These are phyloP conservation scores for Malus hybrid DNA, from an alignment of 331 rosid genomes.

Conservation along the genomic window DNA sequence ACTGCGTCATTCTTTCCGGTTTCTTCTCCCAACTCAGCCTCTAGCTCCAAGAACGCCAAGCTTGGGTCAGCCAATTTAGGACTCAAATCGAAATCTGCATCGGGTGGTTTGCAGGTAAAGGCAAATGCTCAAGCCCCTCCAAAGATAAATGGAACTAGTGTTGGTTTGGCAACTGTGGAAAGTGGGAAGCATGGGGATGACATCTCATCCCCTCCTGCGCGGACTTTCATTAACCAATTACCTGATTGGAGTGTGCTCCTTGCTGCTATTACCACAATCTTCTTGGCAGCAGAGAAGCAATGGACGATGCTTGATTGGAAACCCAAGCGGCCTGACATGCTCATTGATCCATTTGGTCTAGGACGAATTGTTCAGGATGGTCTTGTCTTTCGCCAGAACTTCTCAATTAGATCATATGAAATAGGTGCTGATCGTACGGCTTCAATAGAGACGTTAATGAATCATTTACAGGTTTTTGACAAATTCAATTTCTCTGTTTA, in stretches of 20 bases:
- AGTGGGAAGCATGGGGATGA: conserved; percentile 51
- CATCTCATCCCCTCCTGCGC: conserved; percentile 52
- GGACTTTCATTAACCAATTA: conserved; percentile 88
- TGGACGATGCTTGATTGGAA: conserved; percentile 99
- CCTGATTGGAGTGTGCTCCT: conserved; percentile 99
- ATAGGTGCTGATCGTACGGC: conserved; percentile 99
- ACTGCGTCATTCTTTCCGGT: conserved; percentile 58
- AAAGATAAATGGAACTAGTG: conserved; percentile 62
- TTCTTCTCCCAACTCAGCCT: conserved; percentile 42
- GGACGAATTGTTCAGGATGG: conserved; percentile 97
- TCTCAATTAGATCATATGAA: conserved; percentile 95
- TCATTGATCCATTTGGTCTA: conserved; percentile 71
- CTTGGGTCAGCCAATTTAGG: conserved; percentile 39
- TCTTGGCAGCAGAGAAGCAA: conserved; percentile 98
- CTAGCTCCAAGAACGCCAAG: conserved; percentile 40
- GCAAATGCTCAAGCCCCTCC: conserved; percentile 84
- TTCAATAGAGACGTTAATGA: conserved; percentile 89
- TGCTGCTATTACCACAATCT: conserved; percentile 92
- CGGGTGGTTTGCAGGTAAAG: conserved; percentile 69
- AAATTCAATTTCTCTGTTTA: not conserved
- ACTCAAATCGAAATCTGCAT: conserved; percentile 44
- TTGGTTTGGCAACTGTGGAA: conserved; percentile 40
- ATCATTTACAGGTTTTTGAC: conserved; percentile 78
- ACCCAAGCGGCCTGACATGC: conserved; percentile 88
- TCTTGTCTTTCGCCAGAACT: conserved; percentile 83